Conservation (phyloP, 2,329 filamentous ascomycete genomes). For the Stachybotrys echinatus region DNA sequence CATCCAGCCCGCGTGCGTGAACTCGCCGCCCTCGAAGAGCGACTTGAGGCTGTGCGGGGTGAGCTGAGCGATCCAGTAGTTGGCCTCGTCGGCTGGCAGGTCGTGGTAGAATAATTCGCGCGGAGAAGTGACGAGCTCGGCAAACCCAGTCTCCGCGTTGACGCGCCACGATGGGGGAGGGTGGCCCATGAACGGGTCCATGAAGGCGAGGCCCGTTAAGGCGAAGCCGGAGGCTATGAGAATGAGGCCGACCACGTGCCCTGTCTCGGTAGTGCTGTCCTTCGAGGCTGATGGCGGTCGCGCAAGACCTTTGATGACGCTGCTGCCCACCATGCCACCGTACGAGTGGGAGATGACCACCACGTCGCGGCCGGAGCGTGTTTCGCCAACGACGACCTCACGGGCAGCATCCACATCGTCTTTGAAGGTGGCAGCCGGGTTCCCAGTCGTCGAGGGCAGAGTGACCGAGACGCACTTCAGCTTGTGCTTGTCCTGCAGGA, state of each 20-base stretch:
- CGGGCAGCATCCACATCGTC: slow-evolving; percentile 35
- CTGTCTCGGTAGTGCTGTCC: slow-evolving; percentile 8
- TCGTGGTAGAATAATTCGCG: slow-evolving; percentile 45
- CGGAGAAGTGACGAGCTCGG: slow-evolving; percentile 29
- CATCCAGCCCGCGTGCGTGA: slow-evolving; percentile 38
- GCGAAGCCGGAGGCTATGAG: slow-evolving; percentile 40
- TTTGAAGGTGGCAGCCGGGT: slow-evolving; percentile 30
- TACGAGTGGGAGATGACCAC: slow-evolving; percentile 44
- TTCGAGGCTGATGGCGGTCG: slow-evolving; percentile 5
- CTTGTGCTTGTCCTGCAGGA: slow-evolving; percentile 22
- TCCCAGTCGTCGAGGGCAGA: slow-evolving; percentile 30
- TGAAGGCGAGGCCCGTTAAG: slow-evolving; percentile 28
- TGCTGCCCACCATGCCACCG: slow-evolving; percentile 39
- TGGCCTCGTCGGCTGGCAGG: slow-evolving; percentile 34
- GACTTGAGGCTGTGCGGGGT: slow-evolving; percentile 34
- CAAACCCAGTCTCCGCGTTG: slow-evolving; percentile 33
- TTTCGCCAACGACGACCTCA: slow-evolving; percentile 28
- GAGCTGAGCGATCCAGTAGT: slow-evolving; percentile 35
- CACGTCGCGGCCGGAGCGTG: slow-evolving; percentile 31
- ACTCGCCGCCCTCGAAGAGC: slow-evolving; percentile 38
- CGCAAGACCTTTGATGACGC: slow-evolving; percentile 38
- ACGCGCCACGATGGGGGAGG: slow-evolving; percentile 36
- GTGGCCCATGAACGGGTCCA: slow-evolving; percentile 32
- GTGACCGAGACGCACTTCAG: slow-evolving; percentile 27
- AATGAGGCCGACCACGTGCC: slow-evolving; percentile 37